A percentile compares a stretch with the other conserved stretches of the same genome.
These are phyloP conservation scores for Aureobasidium subglaciale DNA, from an alignment of 2,329 filamentous ascomycete genomes.

Conservation along the genomic window DNA sequence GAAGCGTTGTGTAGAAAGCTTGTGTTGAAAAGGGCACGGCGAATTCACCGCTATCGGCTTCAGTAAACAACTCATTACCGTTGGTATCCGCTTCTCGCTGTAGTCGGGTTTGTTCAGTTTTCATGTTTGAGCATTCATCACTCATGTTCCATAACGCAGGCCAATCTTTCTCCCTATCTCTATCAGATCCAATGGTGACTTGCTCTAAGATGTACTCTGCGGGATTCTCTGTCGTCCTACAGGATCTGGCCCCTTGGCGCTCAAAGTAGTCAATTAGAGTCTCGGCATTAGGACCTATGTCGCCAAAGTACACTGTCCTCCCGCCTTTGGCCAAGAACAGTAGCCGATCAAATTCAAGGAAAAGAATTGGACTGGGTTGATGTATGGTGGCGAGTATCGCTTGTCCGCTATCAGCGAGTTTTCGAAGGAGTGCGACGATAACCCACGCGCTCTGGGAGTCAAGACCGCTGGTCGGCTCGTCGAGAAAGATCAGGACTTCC, in stretches of 20 bases:
- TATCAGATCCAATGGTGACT: conserved; percentile 70
- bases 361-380: conserved; percentile 36
- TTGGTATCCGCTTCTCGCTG: too few relatives aligned
- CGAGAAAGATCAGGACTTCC: conserved; percentile 56
- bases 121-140: too few relatives aligned
- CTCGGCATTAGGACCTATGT: conserved; percentile 36
- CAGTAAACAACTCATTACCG: too few relatives aligned
- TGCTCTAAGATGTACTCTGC: conserved; percentile 82
- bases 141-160: too few relatives aligned
- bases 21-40: conserved; percentile 75
- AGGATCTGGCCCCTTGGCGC: conserved; percentile 48
- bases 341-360: conserved; percentile 40
- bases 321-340: conserved; percentile 39
- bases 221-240: conserved; percentile 47
- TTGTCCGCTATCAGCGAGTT: conserved; percentile 46
- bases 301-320: conserved; percentile 42
- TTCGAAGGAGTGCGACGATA: conserved; percentile 55
- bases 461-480: conserved; percentile 53
- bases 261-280: conserved; percentile 46
- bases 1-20: conserved; percentile 63
- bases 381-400: conserved; percentile 43
- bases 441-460: conserved; percentile 59
- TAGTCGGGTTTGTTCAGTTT: too few relatives aligned
- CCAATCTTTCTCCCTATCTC: too few relatives aligned
- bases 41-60: conserved; percentile 66